A percentile compares a stretch with the other conserved stretches of the same genome.
Conservation (phyloP, 352 stramenopile species). For the Aphanomyces astaci region DNA sequence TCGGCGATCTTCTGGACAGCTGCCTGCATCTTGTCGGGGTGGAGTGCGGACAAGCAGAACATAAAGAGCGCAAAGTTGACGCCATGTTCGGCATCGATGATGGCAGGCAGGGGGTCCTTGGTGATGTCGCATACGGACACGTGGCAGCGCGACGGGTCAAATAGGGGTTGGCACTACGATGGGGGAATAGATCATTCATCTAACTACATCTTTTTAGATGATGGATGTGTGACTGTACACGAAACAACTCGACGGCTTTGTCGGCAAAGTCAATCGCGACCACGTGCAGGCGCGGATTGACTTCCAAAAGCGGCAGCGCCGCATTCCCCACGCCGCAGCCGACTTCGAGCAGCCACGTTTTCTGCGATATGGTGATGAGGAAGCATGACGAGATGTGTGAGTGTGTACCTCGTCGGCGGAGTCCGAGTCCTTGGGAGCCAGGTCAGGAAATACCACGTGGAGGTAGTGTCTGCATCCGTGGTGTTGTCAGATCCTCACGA, state of each 20-base stretch:
- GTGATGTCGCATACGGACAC: conserved; percentile 83
- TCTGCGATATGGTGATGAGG: conserved; percentile 20
- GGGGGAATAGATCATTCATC: neutral
- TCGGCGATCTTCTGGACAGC: conserved; percentile 84
- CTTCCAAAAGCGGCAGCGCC: conserved; percentile 89
- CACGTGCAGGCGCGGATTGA: conserved; percentile 79
- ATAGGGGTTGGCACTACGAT: conserved; percentile 78
- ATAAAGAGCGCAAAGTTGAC: conserved; percentile 79
- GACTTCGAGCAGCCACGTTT: conserved; percentile 85
- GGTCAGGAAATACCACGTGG: conserved; percentile 84
- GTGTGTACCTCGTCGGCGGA: neutral
- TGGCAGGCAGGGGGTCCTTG: conserved; percentile 51
- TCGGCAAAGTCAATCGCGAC: conserved; percentile 91
- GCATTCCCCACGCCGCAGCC: conserved; percentile 94
- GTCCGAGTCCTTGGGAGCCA: conserved; percentile 50
- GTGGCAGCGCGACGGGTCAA: conserved; percentile 52
- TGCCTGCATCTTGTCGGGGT: conserved; percentile 76
- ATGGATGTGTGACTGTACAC: conserved; percentile 33
- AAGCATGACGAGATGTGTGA: neutral
- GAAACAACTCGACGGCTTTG: conserved; percentile 87
- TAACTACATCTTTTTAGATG: neutral
- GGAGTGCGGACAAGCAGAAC: conserved; percentile 88
- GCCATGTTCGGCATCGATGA: conserved; percentile 46
- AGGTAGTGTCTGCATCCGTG: conserved; percentile 78
- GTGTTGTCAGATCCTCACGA: neutral